These are phyloP conservation scores for Annulohypoxylon moriforme DNA, from an alignment of 495 filamentous ascomycete genomes.

Conservation along the genomic window DNA sequence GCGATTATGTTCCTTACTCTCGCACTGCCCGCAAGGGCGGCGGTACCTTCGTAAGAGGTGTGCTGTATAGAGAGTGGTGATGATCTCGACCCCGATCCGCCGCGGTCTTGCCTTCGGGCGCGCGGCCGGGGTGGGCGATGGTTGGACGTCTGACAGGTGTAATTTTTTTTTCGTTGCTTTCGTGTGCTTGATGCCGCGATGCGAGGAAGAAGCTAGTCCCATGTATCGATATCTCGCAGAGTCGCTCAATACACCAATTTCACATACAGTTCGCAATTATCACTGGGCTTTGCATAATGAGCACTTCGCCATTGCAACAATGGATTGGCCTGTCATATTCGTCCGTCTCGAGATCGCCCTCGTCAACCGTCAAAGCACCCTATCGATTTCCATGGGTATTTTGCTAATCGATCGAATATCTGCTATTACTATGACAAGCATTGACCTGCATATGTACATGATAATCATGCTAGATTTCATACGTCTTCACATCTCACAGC, in stretches of 20 bases:
- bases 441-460: neutral
- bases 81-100: slow-evolving; percentile 68
- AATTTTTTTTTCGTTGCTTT: slow-evolving; percentile 60
- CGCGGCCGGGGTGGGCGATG: slow-evolving; percentile 67
- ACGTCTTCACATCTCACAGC: neutral
- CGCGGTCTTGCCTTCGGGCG: slow-evolving; percentile 64
- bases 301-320: no score
- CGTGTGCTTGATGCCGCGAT: slow-evolving; percentile 51
- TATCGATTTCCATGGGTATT: no score
- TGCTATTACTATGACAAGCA: neutral
- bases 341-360: neutral
- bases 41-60: slow-evolving; percentile 45
- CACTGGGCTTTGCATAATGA: no score
- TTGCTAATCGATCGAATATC: no score
- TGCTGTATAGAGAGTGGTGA: slow-evolving; percentile 70
- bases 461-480: neutral
- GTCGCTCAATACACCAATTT: no score
- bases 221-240: no score
- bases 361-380: neutral
- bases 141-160: slow-evolving; percentile 73
- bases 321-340: no score
- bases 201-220: slow-evolving; percentile 54
- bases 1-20: slow-evolving; percentile 53
- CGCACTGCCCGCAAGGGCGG: slow-evolving; percentile 63
- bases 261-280: no score